Conservation (phyloP, 2,329 filamentous ascomycete species). For the Thielaviopsis ethacetica region DNA sequence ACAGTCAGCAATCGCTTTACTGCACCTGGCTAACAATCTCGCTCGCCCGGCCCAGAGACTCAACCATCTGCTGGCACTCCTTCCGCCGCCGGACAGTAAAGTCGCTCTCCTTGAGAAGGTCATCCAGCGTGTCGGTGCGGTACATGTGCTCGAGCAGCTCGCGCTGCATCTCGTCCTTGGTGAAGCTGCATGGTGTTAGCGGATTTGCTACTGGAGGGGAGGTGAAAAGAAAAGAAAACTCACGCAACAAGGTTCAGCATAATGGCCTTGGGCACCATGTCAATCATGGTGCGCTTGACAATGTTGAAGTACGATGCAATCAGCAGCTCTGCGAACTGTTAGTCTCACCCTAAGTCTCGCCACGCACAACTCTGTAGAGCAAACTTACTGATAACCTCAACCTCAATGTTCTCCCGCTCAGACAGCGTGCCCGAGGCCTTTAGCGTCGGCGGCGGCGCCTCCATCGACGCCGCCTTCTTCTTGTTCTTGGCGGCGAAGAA, state of each 20-base stretch:
- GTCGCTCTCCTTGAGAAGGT: slow-evolving; percentile 93
- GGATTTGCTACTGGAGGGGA: background rate
- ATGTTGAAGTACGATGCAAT: slow-evolving; percentile 98
- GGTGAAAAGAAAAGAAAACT: slow-evolving; percentile 20
- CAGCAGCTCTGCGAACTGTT: slow-evolving; percentile 51
- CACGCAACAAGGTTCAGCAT: slow-evolving; percentile 95
- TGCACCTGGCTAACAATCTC: slow-evolving; percentile 84
- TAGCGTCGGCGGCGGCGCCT: slow-evolving; percentile 76
- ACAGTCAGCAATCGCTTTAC: slow-evolving; percentile 21
- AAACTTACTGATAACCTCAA: slow-evolving; percentile 88
- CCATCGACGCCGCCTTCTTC: slow-evolving; percentile 99
- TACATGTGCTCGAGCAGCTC: slow-evolving; percentile 98
- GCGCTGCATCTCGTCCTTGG: slow-evolving; percentile 96
- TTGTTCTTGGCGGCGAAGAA: slow-evolving; percentile 99
- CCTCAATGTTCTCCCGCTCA: slow-evolving; percentile 87
- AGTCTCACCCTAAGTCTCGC: background rate
- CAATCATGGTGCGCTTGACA: slow-evolving; percentile 94
- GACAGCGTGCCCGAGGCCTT: slow-evolving; percentile 89
- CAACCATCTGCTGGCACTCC: slow-evolving; percentile 98
- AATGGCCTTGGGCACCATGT: slow-evolving; percentile 98
- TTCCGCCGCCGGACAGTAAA: slow-evolving; percentile 90
- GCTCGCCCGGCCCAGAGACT: slow-evolving; percentile 72
- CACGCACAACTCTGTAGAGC: no score
- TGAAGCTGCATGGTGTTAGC: slow-evolving; percentile 42
- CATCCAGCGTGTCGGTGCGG: slow-evolving; percentile 74